A percentile compares a stretch with the other conserved stretches of the same genome.
Conservation (phyloP, 2,329 filamentous ascomycete genomes). For the Phaeosphaeria sp. region DNA sequence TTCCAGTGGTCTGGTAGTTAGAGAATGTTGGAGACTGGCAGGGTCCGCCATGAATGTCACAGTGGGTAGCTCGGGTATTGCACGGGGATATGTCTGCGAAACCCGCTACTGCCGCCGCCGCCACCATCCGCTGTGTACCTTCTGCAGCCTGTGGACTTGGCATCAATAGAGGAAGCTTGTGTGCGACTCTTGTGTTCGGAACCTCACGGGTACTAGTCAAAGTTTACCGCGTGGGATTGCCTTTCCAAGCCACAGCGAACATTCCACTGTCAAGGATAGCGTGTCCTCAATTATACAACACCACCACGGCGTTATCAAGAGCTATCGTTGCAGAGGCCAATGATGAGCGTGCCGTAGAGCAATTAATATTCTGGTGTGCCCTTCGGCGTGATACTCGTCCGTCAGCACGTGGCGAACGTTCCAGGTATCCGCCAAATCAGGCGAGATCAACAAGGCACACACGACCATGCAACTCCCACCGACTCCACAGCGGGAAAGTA, state of each 20-base stretch:
- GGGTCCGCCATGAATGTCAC: background rate
- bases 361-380: background rate
- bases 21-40: conserved; percentile 2
- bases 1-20: conserved; percentile 2
- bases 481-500: conserved; percentile 11
- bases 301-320: too few species aligned
- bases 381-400: background rate
- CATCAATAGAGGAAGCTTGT: background rate
- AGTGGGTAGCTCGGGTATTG: conserved; percentile 1
- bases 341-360: background rate
- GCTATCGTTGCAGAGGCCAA: background rate
- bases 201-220: background rate
- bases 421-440: background rate
- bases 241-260: background rate
- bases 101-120: background rate
- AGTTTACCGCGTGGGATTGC: background rate
- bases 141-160: background rate
- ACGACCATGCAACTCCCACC: background rate
- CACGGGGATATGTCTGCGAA: conserved; percentile 2
- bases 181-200: background rate
- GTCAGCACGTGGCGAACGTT: background rate
- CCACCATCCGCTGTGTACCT: background rate
- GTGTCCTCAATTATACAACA: background rate
- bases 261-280: background rate
- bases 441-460: conserved; percentile 4